Base-by-base conservation (phyloP, 176 grass and related monocot species). In the Avena eriantha region DNA sequence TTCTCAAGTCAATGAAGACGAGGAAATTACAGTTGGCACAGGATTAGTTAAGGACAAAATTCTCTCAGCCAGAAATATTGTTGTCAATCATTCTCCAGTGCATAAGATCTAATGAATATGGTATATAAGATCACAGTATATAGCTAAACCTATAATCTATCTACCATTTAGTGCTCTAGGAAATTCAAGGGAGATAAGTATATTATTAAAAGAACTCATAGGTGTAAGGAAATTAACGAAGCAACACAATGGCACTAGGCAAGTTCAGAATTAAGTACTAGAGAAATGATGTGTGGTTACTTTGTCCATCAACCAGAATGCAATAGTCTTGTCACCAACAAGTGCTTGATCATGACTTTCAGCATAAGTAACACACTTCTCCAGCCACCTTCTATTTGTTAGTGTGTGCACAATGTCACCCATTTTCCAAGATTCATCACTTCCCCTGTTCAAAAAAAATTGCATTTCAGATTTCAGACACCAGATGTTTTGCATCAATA, bases 341-440 rank as follows among this genome's bases (percentile, higher is more conserved):
- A 99, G 80, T 58, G 97, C 97, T 93, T 99, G 97, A 78, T 99
- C 97, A 75, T 99, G 97, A 66, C 97, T 99, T 89, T 99, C 97
- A 81, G 94, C 94, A 87, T 99, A 99, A 77, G 90, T 79, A 63
- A 99, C 92, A 81, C 97, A 99, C 83, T 96, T 99, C 80, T 99
- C 97, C 68, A 66, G 78, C 97, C 97, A 99, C 63, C 97, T 93
- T 84, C 97, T 91, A 89, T 99, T 99, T 71, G 92, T 99, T 77
- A 99, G 69, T 12, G 92, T 99, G 80, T 96, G 92, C 76, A 99
- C 90, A 54, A 99, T 99, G 64, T 94, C 92, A 43, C 85, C 90
- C 92, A 99, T 99, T 79, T 96, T 87, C 94, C 97, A 99, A 64
- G 58, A 65, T 88, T 99, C 92, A 23, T 96, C 97, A 39, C 87